These are phyloP conservation scores for Bryum argenteum DNA, from an alignment of 225 moss, liverwort and hornwort genomes.

Conservation along the genomic window DNA sequence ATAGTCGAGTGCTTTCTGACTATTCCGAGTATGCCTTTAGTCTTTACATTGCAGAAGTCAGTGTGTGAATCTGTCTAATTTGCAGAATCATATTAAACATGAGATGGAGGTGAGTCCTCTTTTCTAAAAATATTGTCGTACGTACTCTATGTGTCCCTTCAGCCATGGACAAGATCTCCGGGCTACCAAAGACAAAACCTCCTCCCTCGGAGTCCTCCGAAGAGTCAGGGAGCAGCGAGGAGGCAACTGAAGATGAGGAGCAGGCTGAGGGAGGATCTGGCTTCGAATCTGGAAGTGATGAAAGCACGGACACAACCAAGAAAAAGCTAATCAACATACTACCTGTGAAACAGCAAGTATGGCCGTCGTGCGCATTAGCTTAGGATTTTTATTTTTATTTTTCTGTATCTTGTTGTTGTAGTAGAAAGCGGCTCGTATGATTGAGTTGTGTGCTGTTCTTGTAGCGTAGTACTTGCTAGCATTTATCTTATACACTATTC, in stretches of 20 bases:
- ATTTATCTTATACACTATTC: not conserved
- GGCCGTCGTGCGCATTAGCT: no score
- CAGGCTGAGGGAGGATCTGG: constrained; percentile 53
- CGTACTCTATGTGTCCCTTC: not conserved
- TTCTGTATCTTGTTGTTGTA: no score
- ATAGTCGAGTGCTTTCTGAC: no score
- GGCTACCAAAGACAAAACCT: constrained; percentile 37
- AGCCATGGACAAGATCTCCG: constrained; percentile 50
- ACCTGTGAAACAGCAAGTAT: constrained; percentile 37
- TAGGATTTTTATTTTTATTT: no score
- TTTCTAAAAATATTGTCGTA: constrained; percentile 2
- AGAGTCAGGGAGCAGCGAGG: constrained; percentile 45
- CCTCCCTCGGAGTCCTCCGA: constrained; percentile 49
- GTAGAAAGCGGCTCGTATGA: not conserved
- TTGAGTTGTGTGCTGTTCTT: constrained; percentile 3
- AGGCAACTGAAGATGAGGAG: constrained; percentile 58
- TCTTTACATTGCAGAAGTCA: not conserved
- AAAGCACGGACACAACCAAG: constrained; percentile 46
- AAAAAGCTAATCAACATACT: constrained; percentile 32
- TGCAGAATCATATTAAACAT: not conserved
- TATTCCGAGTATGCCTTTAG: no score
- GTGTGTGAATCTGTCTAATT: not conserved
- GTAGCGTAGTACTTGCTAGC: not conserved
- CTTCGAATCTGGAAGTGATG: constrained; percentile 57
- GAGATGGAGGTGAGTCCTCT: constrained; percentile 14